A percentile compares a stretch with the other conserved stretches of the same genome.
phyloP scores from a whole-genome alignment of 1,284 basidiomycete genomes.

The Cryptococcus deneoformans region DNA sequence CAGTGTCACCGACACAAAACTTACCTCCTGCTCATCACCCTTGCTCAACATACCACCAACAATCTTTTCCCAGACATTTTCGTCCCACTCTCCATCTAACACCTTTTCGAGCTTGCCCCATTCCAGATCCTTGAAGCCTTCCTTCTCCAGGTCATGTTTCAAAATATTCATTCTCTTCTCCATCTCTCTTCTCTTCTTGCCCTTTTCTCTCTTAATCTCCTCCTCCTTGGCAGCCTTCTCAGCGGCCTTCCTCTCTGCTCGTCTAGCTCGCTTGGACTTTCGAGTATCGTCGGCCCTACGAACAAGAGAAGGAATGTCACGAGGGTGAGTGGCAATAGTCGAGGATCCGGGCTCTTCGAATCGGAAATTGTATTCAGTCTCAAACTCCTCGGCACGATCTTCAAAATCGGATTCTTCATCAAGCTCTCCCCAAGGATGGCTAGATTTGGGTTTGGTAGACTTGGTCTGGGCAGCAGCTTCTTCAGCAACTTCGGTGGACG shows the following conservation, averaged over 20 bases:
- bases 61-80: slow-evolving; percentile 45
- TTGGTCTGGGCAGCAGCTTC: slow-evolving; percentile 8
- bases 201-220: slow-evolving; percentile 74
- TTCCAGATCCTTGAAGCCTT: slow-evolving; percentile 14
- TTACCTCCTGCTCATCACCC: neutral
- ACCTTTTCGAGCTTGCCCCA: slow-evolving; percentile 51
- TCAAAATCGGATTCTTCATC: slow-evolving; percentile 62
- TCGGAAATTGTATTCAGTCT: slow-evolving; percentile 87
- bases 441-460: slow-evolving; percentile 21
- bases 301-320: slow-evolving; percentile 64
- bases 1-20: no score
- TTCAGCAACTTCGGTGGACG: slow-evolving; percentile 34
- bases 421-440: slow-evolving; percentile 48
- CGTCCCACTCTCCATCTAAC: slow-evolving; percentile 48
- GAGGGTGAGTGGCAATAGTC: slow-evolving; percentile 74
- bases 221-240: slow-evolving; percentile 72
- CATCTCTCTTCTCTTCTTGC: slow-evolving; percentile 79
- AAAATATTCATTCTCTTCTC: slow-evolving; percentile 70
- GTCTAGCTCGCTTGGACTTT: slow-evolving; percentile 73
- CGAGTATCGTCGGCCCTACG: slow-evolving; percentile 75
- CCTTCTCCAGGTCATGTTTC: slow-evolving; percentile 25
- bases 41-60: slow-evolving; percentile 35
- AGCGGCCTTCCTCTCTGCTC: slow-evolving; percentile 72
- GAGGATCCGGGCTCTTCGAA: slow-evolving; percentile 83
- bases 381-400: slow-evolving; percentile 67